Evolutionary conservation across 1,284 basidiomycete species (phyloP).

Genomic region (Ceratorhiza oryzae-sativae): DNA sequence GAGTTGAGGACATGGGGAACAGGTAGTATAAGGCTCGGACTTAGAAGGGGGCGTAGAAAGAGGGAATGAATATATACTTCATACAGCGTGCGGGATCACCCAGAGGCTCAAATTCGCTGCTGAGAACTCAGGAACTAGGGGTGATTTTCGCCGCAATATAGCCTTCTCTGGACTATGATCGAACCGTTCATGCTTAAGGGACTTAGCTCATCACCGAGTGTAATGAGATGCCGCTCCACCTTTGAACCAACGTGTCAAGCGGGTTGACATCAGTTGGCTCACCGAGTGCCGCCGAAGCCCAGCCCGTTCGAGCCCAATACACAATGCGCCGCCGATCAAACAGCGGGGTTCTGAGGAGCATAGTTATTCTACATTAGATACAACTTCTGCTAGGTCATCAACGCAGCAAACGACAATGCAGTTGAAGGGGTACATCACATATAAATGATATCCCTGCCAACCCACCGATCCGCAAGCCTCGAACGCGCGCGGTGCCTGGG

Average conservation of each 20-base stretch:
- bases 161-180: too few relatives aligned
- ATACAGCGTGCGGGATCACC: too few relatives aligned
- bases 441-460: background rate
- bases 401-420: background rate
- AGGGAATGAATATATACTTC: too few relatives aligned
- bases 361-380: slow-evolving; percentile 26
- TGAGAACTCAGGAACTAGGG: too few relatives aligned
- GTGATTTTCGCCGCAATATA: too few relatives aligned
- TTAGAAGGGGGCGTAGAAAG: too few relatives aligned
- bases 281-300: background rate
- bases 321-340: background rate
- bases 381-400: slow-evolving; percentile 21
- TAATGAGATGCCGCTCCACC: too few relatives aligned
- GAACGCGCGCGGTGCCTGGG: background rate
- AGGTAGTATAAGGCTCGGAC: background rate
- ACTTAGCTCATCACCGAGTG: too few relatives aligned
- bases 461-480: background rate
- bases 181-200: too few relatives aligned
- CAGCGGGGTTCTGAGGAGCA: background rate
- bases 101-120: too few relatives aligned
- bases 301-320: background rate
- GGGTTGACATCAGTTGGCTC: background rate
- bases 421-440: slow-evolving; percentile 34
- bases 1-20: background rate
- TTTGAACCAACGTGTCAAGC: too few relatives aligned